A percentile compares a stretch with the other conserved stretches of the same genome.
These are phyloP conservation scores for Artemisia annua DNA, from an alignment of 129 eudicot species.

Conservation along the genomic window DNA sequence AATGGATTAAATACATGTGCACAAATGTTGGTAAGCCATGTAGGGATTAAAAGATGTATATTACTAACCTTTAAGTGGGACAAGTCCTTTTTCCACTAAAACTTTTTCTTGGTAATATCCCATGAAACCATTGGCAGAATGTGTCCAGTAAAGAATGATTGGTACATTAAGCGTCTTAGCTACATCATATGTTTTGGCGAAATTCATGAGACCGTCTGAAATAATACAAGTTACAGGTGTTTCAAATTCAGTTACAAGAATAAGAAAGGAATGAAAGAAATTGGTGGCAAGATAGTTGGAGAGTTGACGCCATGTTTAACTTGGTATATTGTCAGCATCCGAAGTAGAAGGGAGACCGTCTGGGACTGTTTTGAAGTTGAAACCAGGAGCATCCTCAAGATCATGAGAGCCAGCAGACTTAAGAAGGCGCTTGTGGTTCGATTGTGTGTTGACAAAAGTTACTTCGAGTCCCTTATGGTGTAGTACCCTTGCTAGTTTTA, in stretches of 20 bases:
- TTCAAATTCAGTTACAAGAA: neutral
- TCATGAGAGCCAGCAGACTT: no score
- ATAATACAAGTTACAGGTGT: neutral
- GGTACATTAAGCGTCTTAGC: neutral
- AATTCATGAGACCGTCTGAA: neutral
- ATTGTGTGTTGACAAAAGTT: neutral
- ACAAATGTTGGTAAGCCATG: neutral
- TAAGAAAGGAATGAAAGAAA: neutral
- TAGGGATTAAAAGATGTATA: neutral
- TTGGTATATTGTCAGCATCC: neutral
- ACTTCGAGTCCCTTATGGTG: neutral
- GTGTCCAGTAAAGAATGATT: neutral
- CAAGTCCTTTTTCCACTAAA: neutral
- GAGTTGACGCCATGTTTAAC: neutral
- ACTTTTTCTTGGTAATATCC: slow-evolving; percentile 10
- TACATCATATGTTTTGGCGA: neutral
- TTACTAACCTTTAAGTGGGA: slow-evolving; percentile 1
- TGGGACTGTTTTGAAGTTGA: no score
- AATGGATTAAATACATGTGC: neutral
- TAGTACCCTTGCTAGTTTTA: neutral
- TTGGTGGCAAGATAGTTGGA: neutral
- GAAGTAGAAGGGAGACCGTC: no score
- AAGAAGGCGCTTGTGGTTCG: neutral
- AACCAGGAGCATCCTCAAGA: no score
- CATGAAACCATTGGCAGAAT: slow-evolving; percentile 8